These are phyloP conservation scores for Tephrocybe sp. DNA, from an alignment of 768 basidiomycete genomes.

Conservation along the genomic window DNA sequence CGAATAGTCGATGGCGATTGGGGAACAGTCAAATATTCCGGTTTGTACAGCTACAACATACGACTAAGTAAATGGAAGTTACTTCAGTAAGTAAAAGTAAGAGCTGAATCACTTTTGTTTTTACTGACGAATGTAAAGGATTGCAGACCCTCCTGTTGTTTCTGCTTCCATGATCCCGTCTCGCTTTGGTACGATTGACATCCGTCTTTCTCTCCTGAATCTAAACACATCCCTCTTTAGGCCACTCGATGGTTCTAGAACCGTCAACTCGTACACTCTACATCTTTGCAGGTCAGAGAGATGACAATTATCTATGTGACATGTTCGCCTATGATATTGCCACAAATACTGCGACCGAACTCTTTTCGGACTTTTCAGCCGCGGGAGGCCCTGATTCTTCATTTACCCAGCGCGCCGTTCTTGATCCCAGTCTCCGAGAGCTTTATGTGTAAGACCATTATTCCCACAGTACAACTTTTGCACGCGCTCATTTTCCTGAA, in stretches of 20 bases:
- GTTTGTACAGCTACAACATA: slow-evolving; percentile 73
- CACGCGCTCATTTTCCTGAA: slow-evolving; percentile 21
- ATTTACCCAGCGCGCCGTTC: slow-evolving; percentile 73
- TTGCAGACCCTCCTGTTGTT: slow-evolving; percentile 24
- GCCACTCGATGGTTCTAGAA: slow-evolving; percentile 84
- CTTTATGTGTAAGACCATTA: slow-evolving; percentile 66
- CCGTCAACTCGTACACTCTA: slow-evolving; percentile 55
- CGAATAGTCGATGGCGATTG: slow-evolving; percentile 67
- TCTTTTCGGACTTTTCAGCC: slow-evolving; percentile 61
- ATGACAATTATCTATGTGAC: slow-evolving; percentile 67
- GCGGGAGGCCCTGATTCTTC: slow-evolving; percentile 69
- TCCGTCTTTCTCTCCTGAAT: not conserved
- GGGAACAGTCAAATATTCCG: slow-evolving; percentile 62
- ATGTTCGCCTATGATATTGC: slow-evolving; percentile 74
- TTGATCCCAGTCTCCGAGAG: slow-evolving; percentile 61
- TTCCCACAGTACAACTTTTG: not conserved
- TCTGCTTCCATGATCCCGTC: slow-evolving; percentile 49
- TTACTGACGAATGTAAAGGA: slow-evolving; percentile 15
- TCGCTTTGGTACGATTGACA: slow-evolving; percentile 51
- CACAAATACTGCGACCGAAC: slow-evolving; percentile 55
- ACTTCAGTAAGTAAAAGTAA: slow-evolving; percentile 54
- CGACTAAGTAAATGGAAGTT: slow-evolving; percentile 64
- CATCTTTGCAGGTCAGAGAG: slow-evolving; percentile 74
- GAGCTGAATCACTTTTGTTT: not conserved
- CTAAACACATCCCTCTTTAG: slow-evolving; percentile 28